Evolutionary conservation across 805 yeast species (phyloP).

Genomic region (Cyberlindnera americana): DNA sequence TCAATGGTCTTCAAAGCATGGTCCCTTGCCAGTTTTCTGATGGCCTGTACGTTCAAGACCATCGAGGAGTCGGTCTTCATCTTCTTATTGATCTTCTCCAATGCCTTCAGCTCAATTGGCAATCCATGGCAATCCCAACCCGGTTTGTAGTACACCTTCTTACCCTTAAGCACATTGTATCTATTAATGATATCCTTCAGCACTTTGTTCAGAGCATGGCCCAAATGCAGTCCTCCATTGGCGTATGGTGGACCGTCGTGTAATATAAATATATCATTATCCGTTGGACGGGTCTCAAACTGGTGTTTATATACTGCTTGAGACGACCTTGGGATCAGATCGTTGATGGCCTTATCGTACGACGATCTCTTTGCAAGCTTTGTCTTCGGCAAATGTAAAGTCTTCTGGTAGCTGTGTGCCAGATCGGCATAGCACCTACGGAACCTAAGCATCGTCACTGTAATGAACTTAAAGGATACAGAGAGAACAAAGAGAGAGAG

Average conservation of each 20-base stretch:
- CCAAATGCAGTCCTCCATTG: slow-evolving; percentile 86
- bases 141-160: slow-evolving; percentile 68
- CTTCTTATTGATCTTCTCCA: slow-evolving; percentile 42
- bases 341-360: slow-evolving; percentile 38
- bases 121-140: slow-evolving; percentile 99
- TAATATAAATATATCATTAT: slow-evolving; percentile 52
- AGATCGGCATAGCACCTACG: slow-evolving; percentile 13
- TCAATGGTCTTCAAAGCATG: slow-evolving; percentile 70
- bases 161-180: slow-evolving; percentile 58
- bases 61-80: slow-evolving; percentile 33
- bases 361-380: slow-evolving; percentile 60
- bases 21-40: slow-evolving; percentile 59
- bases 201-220: slow-evolving; percentile 90
- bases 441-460: not conserved
- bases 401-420: slow-evolving; percentile 27
- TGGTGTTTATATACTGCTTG: slow-evolving; percentile 68
- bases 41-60: slow-evolving; percentile 42
- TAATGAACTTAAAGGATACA: no score
- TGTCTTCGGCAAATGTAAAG: slow-evolving; percentile 57
- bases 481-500: not conserved
- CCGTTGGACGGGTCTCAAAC: slow-evolving; percentile 26
- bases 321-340: slow-evolving; percentile 50
- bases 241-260: slow-evolving; percentile 99
- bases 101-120: slow-evolving; percentile 89
- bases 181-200: slow-evolving; percentile 83